Evolutionary conservation across 352 stramenopile genomes (phyloP), one percentile per base, ranked within the genome.

Genomic region (Phytopythium montanum): DNA sequence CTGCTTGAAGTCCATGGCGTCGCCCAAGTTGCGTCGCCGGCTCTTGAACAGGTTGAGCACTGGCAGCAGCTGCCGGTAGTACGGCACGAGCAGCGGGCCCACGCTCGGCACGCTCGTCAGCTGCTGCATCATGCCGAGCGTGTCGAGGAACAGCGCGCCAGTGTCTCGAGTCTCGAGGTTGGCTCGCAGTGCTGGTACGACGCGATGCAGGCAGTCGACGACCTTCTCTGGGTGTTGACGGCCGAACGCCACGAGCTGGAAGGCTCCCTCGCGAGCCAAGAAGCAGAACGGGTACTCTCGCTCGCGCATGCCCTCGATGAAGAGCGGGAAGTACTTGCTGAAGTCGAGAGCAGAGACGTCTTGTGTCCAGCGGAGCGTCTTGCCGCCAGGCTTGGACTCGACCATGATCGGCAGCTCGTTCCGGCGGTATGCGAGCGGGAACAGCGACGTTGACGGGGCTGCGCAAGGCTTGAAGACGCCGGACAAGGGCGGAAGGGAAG

Each of bases 1-100:
- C 60, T 98, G 93, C 51, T 82, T 75, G 61, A 96, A 98, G 54
- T 98, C 92, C 50, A 98, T 97, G 13, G 70, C 66, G 63, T 98
- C 90, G 36, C 93, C 93, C 14, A 94, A 69, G 75, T 97, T 98
- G 28, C 79, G 71, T 71, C 92, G 76, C 73, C 96, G 93, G 59
- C 72, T 87, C 62, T 91, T 92, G 65, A 97, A 97, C 55, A 96
- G 53, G 57, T 96, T 97, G 59, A 98, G 76, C 31, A 97, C 68
- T 3, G 82, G 81, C 33, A 98, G 73, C 19, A 98, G 64, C 58
- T 97, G 87, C 19, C 92, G 87, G 70, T 97, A 98, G 75, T 97
- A 97, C 36, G 88, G 85, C 36, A 98, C 89, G 16, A 98, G 70
- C 23, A 90, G 72, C 26, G 79, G 76, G 5, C 93, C 92, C 18